Evolutionary conservation across 2,329 filamentous ascomycete genomes (phyloP), one percentile per base, ranked within the genome.

Genomic region (Lachnum nothofagi): DNA sequence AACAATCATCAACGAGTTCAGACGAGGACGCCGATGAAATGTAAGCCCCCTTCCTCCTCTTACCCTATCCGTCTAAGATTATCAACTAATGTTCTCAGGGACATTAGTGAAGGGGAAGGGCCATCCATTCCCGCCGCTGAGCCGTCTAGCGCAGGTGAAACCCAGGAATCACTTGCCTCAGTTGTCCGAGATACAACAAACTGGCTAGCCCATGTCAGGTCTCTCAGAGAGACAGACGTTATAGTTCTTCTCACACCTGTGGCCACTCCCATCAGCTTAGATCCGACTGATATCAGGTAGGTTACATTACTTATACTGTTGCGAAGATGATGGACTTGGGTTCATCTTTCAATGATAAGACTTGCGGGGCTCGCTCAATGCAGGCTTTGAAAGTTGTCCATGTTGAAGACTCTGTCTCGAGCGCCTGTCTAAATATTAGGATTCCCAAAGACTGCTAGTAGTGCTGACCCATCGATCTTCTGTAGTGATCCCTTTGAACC

Each of bases 401-500:
- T n/a, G n/a, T n/a, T n/a, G n/a, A n/a, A n/a, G n/a, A n/a, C n/a
- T n/a, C n/a, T n/a, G n/a, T n/a, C n/a, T n/a, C n/a, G n/a, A n/a
- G n/a, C n/a, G n/a, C n/a, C n/a, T n/a, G n/a, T n/a, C n/a, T n/a
- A n/a, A n/a, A n/a, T n/a, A n/a, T n/a, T n/a, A n/a, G n/a, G n/a
- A n/a, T n/a, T n/a, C n/a, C n/a, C n/a, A n/a, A n/a, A n/a, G n/a
- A n/a, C n/a, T n/a, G n/a, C n/a, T n/a, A n/a, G 25, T 27, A 27
- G 6, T 6, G 6, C 37, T 39, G 16, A 39, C 37, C 12, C 12
- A 10, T 12, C 17, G 19, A 39, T 22, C 17, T 24, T 39, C 20
- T 25, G 14, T n/a, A 72, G 68, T 59, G 86, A 91, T 62, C 86
- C 86, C 0, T 90, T 90, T 61, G 85, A 90, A 65, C 75, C 78